These are phyloP conservation scores for Cutaneotrichosporon cutaneum DNA, from an alignment of 1,284 basidiomycete species.

Conservation along the genomic window DNA sequence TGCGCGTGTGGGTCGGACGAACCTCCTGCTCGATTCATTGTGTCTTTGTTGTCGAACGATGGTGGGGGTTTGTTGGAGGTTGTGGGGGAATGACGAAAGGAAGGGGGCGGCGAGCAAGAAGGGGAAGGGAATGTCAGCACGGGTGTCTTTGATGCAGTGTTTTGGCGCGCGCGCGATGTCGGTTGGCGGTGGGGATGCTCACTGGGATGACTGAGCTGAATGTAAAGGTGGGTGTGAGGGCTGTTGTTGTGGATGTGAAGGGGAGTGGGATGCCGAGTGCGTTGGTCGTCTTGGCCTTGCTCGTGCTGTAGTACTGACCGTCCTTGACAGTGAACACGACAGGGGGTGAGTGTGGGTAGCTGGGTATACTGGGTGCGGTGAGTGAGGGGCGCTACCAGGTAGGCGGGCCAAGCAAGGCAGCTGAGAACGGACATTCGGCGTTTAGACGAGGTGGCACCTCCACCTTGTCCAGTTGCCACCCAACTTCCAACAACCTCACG, in stretches of 20 bases:
- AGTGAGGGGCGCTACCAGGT: neutral
- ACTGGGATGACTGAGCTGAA: neutral
- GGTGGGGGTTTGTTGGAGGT: neutral
- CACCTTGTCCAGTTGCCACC: slow-evolving; percentile 5
- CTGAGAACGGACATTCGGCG: neutral
- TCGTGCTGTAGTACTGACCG: too few relatives aligned
- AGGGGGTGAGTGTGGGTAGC: neutral
- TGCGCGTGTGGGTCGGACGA: neutral
- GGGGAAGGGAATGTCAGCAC: neutral
- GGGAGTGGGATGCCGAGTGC: neutral
- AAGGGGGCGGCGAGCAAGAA: neutral
- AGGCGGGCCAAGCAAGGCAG: neutral
- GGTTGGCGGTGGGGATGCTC: slow-evolving; percentile 1
- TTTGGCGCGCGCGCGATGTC: neutral
- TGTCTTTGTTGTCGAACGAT: neutral
- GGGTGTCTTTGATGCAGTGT: neutral
- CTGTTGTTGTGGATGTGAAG: neutral
- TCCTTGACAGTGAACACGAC: neutral
- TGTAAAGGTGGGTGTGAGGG: neutral
- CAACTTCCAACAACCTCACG: neutral
- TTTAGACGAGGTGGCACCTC: neutral
- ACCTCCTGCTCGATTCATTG: slow-evolving; percentile 29
- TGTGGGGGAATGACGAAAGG: neutral
- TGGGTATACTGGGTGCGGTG: neutral
- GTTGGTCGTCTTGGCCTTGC: too few relatives aligned